Evolutionary conservation across 2,329 filamentous ascomycete genomes (phyloP).

Genomic region (Diaporthe sp.): DNA sequence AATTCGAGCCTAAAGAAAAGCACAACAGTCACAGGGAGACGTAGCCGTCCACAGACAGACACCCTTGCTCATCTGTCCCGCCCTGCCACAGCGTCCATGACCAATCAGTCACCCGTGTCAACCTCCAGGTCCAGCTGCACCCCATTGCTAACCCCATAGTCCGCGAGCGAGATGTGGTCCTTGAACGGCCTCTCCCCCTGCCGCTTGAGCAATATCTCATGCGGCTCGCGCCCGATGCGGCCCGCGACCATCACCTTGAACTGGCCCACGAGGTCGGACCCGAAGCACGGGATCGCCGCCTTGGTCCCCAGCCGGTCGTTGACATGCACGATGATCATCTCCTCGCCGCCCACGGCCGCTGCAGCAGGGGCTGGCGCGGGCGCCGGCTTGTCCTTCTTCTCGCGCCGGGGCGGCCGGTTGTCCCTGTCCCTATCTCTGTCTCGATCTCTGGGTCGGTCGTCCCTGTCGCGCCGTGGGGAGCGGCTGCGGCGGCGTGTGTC

Average conservation of each 20-base stretch:
- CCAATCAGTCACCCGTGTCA: slow-evolving; percentile 68
- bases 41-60: not conserved
- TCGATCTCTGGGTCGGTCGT: slow-evolving; percentile 41
- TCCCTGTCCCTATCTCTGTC: slow-evolving; percentile 48
- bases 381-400: slow-evolving; percentile 48
- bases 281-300: slow-evolving; percentile 89
- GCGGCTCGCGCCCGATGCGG: slow-evolving; percentile 87
- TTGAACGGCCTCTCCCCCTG: slow-evolving; percentile 96
- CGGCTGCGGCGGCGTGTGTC: slow-evolving; percentile 46
- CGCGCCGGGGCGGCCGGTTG: slow-evolving; percentile 43
- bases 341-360: slow-evolving; percentile 60
- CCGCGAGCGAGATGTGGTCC: slow-evolving; percentile 86
- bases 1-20: not conserved
- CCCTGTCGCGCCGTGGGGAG: slow-evolving; percentile 44
- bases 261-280: slow-evolving; percentile 84
- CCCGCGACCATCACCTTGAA: slow-evolving; percentile 95
- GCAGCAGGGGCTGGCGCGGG: slow-evolving; percentile 41
- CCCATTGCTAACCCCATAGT: slow-evolving; percentile 95
- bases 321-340: slow-evolving; percentile 94
- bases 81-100: too few species aligned
- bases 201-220: slow-evolving; percentile 91
- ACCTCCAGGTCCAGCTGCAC: slow-evolving; percentile 77
- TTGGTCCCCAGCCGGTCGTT: slow-evolving; percentile 98
- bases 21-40: not conserved
- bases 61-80: not conserved